These are phyloP conservation scores for Ceratobasidium sp. DNA, from an alignment of 1,284 basidiomycete species.

Conservation along the genomic window DNA sequence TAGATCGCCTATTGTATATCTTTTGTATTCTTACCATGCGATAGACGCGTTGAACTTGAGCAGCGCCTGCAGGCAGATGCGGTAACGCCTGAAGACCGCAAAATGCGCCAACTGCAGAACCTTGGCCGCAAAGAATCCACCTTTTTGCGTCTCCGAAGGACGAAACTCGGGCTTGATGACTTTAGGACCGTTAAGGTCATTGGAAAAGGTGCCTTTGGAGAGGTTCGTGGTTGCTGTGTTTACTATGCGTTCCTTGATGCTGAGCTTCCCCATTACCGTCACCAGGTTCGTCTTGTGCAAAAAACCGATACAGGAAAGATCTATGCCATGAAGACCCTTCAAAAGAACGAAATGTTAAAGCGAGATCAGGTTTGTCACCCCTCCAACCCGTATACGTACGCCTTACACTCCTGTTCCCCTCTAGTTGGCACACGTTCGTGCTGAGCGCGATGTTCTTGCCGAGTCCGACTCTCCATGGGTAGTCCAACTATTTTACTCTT, in stretches of 20 bases:
- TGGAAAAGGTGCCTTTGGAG: constrained; percentile 98
- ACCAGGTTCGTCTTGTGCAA: constrained; percentile 91
- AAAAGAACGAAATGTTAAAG: constrained; percentile 99
- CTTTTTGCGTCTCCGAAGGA: constrained; percentile 90
- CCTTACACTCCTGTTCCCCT: neutral
- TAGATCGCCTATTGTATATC: neutral
- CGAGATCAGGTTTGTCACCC: constrained; percentile 90
- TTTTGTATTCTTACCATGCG: constrained; percentile 3
- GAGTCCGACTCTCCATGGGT: constrained; percentile 97
- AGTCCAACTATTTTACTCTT: constrained; percentile 91
- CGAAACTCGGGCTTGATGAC: constrained; percentile 92
- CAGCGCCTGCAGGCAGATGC: constrained; percentile 84
- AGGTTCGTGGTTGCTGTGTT: constrained; percentile 65
- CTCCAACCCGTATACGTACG: neutral
- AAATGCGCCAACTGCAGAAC: constrained; percentile 90
- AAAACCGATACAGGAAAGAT: constrained; percentile 98
- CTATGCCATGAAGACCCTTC: constrained; percentile 98
- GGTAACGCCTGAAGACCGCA: constrained; percentile 84
- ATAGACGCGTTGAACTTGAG: constrained; percentile 92
- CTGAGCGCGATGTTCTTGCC: constrained; percentile 96
- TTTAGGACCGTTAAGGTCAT: constrained; percentile 99
- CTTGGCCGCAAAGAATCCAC: constrained; percentile 93
- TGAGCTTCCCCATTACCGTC: constrained; percentile 25
- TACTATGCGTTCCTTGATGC: constrained; percentile 15
- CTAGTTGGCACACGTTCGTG: constrained; percentile 94